A percentile compares a stretch with the other conserved stretches of the same genome.
Evolutionary conservation across 768 basidiomycete species (phyloP).

Genomic region (Tricholoma flavovirens): DNA sequence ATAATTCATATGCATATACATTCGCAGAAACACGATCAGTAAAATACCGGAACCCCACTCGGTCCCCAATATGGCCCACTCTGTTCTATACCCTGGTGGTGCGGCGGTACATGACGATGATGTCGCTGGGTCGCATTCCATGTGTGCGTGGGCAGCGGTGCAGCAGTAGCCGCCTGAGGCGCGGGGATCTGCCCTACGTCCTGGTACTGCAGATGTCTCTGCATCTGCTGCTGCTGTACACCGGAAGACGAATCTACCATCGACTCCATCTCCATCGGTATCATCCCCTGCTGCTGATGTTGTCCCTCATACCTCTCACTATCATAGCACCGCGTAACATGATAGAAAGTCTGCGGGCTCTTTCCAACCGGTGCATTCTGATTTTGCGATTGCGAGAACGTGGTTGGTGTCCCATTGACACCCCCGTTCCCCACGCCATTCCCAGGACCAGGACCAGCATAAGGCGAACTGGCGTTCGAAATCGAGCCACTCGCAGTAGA

Average conservation of each 20-base stretch:
- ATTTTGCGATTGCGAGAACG: conserved; percentile 17
- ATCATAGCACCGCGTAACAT: conserved; percentile 11
- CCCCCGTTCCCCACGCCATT: conserved; percentile 13
- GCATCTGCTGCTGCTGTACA: conserved; percentile 16
- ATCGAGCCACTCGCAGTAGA: conserved; percentile 11
- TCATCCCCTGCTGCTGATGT: conserved; percentile 10
- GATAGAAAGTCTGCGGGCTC: conserved; percentile 15
- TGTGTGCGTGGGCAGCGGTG: background rate
- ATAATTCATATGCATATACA: too few species aligned
- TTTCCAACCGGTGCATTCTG: conserved; percentile 6
- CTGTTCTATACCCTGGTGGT: conserved; percentile 2
- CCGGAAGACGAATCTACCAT: conserved; percentile 13
- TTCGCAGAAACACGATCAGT: too few species aligned
- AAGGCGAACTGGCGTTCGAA: conserved; percentile 27
- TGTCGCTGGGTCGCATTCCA: conserved; percentile 9
- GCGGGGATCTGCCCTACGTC: background rate
- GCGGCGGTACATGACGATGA: conserved; percentile 2
- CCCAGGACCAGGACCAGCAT: conserved; percentile 13
- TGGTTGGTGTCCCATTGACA: conserved; percentile 1
- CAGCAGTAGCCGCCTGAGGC: too few species aligned
- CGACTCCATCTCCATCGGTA: conserved; percentile 17
- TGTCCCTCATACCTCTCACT: conserved; percentile 7
- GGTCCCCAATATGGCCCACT: too few species aligned
- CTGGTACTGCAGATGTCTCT: background rate
- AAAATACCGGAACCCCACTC: too few species aligned